phyloP scores from a whole-genome alignment of 805 yeast species.

The Crinitomyces ghanaensis region DNA sequence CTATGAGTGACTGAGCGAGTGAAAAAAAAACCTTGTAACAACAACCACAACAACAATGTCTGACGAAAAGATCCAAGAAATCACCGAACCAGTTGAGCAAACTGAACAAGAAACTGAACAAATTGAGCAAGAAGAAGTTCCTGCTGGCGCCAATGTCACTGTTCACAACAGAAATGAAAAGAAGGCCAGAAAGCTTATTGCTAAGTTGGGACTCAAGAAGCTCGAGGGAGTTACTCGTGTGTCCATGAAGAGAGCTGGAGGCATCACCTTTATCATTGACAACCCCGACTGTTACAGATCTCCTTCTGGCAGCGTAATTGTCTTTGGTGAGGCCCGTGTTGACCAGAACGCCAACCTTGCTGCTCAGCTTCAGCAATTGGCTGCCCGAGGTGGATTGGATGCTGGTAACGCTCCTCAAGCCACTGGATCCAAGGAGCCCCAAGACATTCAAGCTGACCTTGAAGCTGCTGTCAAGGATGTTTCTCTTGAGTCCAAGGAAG shows the following conservation, averaged over 20 bases:
- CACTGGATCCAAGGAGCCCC: constrained; percentile 27
- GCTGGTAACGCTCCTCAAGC: constrained; percentile 30
- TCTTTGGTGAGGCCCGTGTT: constrained; percentile 95
- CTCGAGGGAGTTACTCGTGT: constrained; percentile 91
- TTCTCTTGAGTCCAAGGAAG: constrained; percentile 31
- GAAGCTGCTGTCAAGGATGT: constrained; percentile 24
- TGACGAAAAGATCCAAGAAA: constrained; percentile 26
- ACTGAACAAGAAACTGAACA: constrained; percentile 8
- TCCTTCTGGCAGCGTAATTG: constrained; percentile 82
- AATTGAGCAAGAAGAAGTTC: constrained; percentile 12
- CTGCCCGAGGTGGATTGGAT: constrained; percentile 38
- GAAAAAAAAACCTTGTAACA: too few relatives aligned
- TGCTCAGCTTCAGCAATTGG: constrained; percentile 64
- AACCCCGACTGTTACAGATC: constrained; percentile 92
- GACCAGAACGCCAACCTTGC: constrained; percentile 80
- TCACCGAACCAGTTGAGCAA: constrained; percentile 13
- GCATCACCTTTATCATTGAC: constrained; percentile 84
- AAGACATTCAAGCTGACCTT: constrained; percentile 17
- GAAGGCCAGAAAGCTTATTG: constrained; percentile 85
- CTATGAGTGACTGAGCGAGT: too few relatives aligned
- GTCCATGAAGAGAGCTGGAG: constrained; percentile 87
- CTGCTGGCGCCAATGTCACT: constrained; percentile 13
- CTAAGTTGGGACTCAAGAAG: constrained; percentile 81
- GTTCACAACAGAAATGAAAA: constrained; percentile 49
- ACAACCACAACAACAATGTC: constrained; percentile 2